These are phyloP conservation scores for Boletus insuetus DNA, from an alignment of 768 basidiomycete genomes.

Conservation along the genomic window DNA sequence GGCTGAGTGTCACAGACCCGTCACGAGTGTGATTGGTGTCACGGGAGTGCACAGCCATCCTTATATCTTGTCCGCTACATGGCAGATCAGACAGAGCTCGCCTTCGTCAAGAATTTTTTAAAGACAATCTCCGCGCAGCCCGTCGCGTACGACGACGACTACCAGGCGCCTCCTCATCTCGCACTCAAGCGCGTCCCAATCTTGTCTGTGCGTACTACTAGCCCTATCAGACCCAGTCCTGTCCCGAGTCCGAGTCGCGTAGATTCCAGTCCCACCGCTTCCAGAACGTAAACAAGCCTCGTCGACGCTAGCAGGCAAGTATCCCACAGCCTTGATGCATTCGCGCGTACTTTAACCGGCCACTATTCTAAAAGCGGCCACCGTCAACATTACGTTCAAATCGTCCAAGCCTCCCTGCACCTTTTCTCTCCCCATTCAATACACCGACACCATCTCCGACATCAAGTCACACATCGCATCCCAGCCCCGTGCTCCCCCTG, in stretches of 20 bases:
- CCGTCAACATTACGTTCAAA: conserved; percentile 77
- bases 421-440: conserved; percentile 68
- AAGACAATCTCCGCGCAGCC: conserved; percentile 66
- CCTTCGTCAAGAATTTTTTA: conserved; percentile 65
- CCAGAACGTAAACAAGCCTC: conserved; percentile 47
- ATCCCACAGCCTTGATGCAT: not conserved
- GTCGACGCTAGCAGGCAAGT: conserved; percentile 33
- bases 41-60: conserved; percentile 23
- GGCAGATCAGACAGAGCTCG: conserved; percentile 57
- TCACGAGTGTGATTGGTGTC: conserved; percentile 23
- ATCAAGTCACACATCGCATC: conserved; percentile 77
- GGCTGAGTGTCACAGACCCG: conserved; percentile 15
- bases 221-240: not conserved
- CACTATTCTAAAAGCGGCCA: conserved; percentile 9
- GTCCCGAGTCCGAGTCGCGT: conserved; percentile 10
- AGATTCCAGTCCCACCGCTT: conserved; percentile 62
- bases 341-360: conserved; percentile 11
- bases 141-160: conserved; percentile 68
- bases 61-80: conserved; percentile 20
- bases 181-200: conserved; percentile 69
- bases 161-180: conserved; percentile 66
- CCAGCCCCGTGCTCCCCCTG: conserved; percentile 67
- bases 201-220: conserved; percentile 50
- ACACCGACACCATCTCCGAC: conserved; percentile 77
- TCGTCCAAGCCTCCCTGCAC: conserved; percentile 84